Conservation (phyloP, 2,329 filamentous ascomycete species). For the Bimuria novae-zelandiae region DNA sequence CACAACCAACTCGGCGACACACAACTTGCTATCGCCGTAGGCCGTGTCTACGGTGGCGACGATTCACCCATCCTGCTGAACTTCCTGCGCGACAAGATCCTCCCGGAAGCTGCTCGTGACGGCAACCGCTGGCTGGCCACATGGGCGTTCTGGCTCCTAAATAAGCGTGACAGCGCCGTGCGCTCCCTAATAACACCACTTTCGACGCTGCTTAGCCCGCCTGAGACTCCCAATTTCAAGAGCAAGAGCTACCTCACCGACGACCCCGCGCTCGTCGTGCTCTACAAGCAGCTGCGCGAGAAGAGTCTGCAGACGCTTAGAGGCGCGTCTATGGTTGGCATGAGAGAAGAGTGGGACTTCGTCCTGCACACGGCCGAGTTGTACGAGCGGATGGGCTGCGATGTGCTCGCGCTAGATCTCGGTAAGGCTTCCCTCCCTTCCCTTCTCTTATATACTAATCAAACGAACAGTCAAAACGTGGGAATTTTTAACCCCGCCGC, state of each 20-base stretch:
- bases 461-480: constrained; percentile 68
- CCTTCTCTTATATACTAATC: constrained; percentile 15
- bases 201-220: constrained; percentile 71
- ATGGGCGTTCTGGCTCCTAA: constrained; percentile 94
- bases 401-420: constrained; percentile 83
- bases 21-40: constrained; percentile 86
- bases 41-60: constrained; percentile 87
- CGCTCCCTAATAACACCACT: constrained; percentile 81
- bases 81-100: constrained; percentile 78
- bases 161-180: constrained; percentile 80
- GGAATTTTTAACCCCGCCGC: constrained; percentile 69
- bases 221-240: constrained; percentile 69
- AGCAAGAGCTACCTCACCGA: constrained; percentile 84
- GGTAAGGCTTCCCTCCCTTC: constrained; percentile 54
- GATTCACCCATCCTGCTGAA: constrained; percentile 72
- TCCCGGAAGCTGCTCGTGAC: constrained; percentile 75
- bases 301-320: constrained; percentile 81
- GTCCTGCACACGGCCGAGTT: constrained; percentile 82
- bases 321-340: constrained; percentile 80
- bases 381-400: constrained; percentile 92
- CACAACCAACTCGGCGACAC: constrained; percentile 85
- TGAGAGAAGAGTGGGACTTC: constrained; percentile 84
- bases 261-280: constrained; percentile 83
- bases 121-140: constrained; percentile 93
- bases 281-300: constrained; percentile 85